Evolutionary conservation across 1,284 basidiomycete genomes (phyloP).

Genomic region (Cystobasidium slooffiae): DNA sequence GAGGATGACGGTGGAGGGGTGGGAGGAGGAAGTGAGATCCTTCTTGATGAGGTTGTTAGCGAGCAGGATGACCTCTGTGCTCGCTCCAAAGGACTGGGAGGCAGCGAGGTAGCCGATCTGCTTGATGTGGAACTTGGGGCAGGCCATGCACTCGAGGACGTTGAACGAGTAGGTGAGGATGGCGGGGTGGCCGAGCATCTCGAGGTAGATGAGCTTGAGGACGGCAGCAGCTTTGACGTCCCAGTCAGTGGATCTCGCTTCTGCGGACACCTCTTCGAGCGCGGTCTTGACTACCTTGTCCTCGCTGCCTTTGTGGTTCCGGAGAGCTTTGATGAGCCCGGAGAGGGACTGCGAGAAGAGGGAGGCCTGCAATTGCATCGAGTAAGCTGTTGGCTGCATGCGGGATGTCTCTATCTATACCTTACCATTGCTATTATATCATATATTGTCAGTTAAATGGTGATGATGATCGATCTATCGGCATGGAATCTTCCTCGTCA

Average conservation of each 20-base stretch:
- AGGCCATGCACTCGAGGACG: constrained; percentile 98
- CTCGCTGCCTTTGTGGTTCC: constrained; percentile 58
- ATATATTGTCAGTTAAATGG: too few species aligned
- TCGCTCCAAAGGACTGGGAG: constrained; percentile 85
- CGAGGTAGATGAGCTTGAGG: constrained; percentile 93
- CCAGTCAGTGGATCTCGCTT: constrained; percentile 93
- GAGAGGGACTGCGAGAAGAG: constrained; percentile 43
- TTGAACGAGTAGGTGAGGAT: constrained; percentile 81
- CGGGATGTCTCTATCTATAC: not conserved
- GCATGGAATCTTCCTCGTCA: too few species aligned
- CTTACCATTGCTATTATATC: too few species aligned
- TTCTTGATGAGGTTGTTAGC: constrained; percentile 98
- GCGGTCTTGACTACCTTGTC: constrained; percentile 60
- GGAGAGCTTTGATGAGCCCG: constrained; percentile 48
- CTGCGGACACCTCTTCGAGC: constrained; percentile 76
- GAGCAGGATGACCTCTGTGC: constrained; percentile 96
- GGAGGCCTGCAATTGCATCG: not conserved
- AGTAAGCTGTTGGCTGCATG: not conserved
- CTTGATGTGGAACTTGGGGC: constrained; percentile 86
- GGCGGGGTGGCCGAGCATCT: constrained; percentile 91
- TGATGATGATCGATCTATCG: too few species aligned
- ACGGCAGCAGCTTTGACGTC: constrained; percentile 93
- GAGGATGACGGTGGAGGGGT: constrained; percentile 33
- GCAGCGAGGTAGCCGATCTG: constrained; percentile 95
- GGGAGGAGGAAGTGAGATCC: constrained; percentile 61